phyloP scores from a whole-genome alignment of 192 early-diverging fungal species.

The Coemansia aciculifera region DNA sequence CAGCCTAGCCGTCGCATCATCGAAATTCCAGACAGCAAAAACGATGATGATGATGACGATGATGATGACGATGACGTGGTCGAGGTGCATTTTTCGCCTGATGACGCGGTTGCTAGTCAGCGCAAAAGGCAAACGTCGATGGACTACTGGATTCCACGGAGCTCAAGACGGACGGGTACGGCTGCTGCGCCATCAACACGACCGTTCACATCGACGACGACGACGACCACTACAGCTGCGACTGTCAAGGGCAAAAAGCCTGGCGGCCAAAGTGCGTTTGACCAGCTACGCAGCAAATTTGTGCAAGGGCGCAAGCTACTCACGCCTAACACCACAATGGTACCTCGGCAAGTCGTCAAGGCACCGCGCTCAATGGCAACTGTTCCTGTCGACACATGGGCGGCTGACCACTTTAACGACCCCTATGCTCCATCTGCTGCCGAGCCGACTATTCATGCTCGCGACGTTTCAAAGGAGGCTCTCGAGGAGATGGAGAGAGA shows the following conservation, averaged over 20 bases:
- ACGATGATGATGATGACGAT: background rate
- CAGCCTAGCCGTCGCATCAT: background rate
- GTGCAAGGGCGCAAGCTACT: slow-evolving; percentile 17
- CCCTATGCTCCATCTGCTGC: background rate
- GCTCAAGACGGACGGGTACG: background rate
- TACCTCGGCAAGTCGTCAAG: slow-evolving; percentile 35
- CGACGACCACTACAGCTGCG: background rate
- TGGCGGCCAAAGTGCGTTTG: slow-evolving; percentile 2
- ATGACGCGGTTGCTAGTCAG: slow-evolving; percentile 1
- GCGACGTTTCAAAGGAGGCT: slow-evolving; percentile 26
- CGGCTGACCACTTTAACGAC: background rate
- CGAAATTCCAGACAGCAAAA: background rate
- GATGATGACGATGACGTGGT: slow-evolving; percentile 2
- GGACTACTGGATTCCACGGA: slow-evolving; percentile 27
- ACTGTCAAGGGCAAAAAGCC: slow-evolving; percentile 9
- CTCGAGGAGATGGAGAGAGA: slow-evolving; percentile 21
- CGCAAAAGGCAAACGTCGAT: slow-evolving; percentile 33
- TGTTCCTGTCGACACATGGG: slow-evolving; percentile 18
- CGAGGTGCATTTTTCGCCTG: slow-evolving; percentile 19
- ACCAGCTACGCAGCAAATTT: slow-evolving; percentile 30
- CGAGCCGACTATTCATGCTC: slow-evolving; percentile 13
- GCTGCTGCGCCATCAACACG: background rate
- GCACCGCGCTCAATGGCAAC: slow-evolving; percentile 39
- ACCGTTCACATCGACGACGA: background rate
- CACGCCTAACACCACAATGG: background rate